Conservation (phyloP, 176 grass and related monocot genomes). For the Calamus simplicifolius region DNA sequence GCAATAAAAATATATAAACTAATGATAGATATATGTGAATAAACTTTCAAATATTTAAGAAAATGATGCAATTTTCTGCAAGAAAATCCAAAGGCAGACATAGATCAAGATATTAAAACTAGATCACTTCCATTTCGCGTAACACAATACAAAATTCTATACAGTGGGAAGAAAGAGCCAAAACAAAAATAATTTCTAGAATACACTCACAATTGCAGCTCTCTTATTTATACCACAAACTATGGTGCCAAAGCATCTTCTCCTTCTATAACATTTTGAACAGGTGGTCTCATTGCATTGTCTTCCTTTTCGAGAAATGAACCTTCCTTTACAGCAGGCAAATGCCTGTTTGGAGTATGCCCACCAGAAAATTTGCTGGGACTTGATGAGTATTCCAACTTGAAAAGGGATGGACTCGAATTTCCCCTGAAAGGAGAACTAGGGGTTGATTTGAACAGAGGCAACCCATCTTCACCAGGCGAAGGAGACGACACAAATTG, state of each 20-base stretch:
- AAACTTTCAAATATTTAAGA: no score
- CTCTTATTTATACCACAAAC: no score
- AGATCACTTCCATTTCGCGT: no score
- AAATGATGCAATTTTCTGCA: no score
- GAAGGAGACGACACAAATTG: constrained; percentile 32
- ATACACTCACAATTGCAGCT: no score
- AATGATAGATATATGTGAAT: no score
- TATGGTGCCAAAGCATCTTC: not conserved
- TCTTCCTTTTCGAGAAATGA: not conserved
- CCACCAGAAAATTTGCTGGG: constrained; percentile 29
- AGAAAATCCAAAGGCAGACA: no score
- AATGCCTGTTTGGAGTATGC: constrained; percentile 20
- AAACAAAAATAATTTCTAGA: no score
- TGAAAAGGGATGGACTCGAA: constrained; percentile 37
- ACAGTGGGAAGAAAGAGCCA: no score
- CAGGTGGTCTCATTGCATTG: constrained; percentile 36
- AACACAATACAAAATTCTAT: no score
- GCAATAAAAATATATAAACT: no score
- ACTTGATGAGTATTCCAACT: constrained; percentile 27
- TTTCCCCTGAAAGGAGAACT: constrained; percentile 32
- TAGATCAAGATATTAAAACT: no score
- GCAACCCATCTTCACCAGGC: constrained; percentile 35
- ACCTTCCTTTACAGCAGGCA: constrained; percentile 5
- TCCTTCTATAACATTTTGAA: constrained; percentile 20
- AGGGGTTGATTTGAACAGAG: constrained; percentile 41